Base-by-base conservation (phyloP, 129 eudicot species). In the Helianthus tuberosus region DNA sequence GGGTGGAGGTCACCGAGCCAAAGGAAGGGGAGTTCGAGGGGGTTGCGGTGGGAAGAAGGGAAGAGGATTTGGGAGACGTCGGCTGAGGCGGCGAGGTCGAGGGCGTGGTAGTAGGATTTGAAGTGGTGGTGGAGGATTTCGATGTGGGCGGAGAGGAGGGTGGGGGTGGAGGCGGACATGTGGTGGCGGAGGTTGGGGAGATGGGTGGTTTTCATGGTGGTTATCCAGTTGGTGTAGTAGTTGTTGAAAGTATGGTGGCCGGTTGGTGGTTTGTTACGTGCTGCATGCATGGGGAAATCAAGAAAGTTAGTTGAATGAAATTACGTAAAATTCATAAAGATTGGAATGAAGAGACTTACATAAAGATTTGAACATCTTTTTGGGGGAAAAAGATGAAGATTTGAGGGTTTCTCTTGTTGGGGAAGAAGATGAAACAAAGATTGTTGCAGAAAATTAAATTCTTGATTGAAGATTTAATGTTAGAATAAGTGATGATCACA, bases 1-100 rank as follows among this genome's bases (percentile, higher is more conserved):
- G 98, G 97, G 80, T 94, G 98, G 77, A 94, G 84, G 51, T 94
- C 98, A 52, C 93, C 98, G 16, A 94, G 78, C 93, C 93, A 94
- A 52, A 94, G 89, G 72, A 90, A 94, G 44, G 98, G 97, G n/a
- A 61, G 70, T 41, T 94, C 98, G 11, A 88, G 66, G 46, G 91
- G 8, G 79, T 82, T 88, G 11, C 98, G 90, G 87, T 87, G 85
- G 13, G 80, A 84, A 43, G 85, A 72, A 38, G 97, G 97, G 75
- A 27, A 81, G 57, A 94, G 85, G 64, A 85, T 51, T 23, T 76
- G 91, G 2, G 97, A 71, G 29, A 90, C 93, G 83, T 88, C 93
- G 68, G 67, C n/a, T 35, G 84, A 13, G 44, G 97, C 89, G 57
- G 97, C 98, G 69, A 63, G 50, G 66, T 94, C 93, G 16, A 94